Evolutionary conservation across 495 filamentous ascomycete genomes (phyloP).

Genomic region (Tuber magnatum): DNA sequence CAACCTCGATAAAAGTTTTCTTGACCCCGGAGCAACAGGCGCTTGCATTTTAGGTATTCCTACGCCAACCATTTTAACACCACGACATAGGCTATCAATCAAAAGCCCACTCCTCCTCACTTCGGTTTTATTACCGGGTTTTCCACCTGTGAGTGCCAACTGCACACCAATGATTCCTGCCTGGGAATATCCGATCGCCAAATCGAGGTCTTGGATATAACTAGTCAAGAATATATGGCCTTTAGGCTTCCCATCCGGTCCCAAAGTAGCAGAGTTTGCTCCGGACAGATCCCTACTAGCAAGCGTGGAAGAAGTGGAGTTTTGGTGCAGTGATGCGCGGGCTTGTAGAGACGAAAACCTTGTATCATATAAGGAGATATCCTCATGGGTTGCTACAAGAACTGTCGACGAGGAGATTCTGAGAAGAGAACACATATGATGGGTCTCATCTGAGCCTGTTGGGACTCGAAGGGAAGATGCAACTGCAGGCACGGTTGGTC

Average conservation of each 20-base stretch:
- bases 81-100: constrained; percentile 38
- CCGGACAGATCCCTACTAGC: constrained; percentile 6
- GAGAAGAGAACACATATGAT: constrained; percentile 28
- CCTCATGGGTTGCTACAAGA: constrained; percentile 34
- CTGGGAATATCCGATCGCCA: constrained; percentile 38
- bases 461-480: constrained; percentile 22
- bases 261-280: constrained; percentile 26
- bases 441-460: background rate
- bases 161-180: constrained; percentile 36
- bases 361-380: constrained; percentile 39
- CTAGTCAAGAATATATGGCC: constrained; percentile 28
- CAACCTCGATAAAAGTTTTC: constrained; percentile 11
- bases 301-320: constrained; percentile 12
- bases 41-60: background rate
- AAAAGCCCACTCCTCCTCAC: constrained; percentile 26
- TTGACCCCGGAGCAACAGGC: background rate
- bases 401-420: constrained; percentile 37
- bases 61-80: constrained; percentile 12
- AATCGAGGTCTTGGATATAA: constrained; percentile 32
- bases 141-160: constrained; percentile 23
- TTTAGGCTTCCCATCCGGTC: constrained; percentile 8
- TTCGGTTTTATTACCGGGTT: constrained; percentile 10
- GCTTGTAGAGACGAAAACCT: constrained; percentile 40
- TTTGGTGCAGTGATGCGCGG: constrained; percentile 13
- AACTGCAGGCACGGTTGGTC: constrained; percentile 22